Evolutionary conservation across 495 filamentous ascomycete genomes (phyloP).

Genomic region (Lentithecium fluviatile): DNA sequence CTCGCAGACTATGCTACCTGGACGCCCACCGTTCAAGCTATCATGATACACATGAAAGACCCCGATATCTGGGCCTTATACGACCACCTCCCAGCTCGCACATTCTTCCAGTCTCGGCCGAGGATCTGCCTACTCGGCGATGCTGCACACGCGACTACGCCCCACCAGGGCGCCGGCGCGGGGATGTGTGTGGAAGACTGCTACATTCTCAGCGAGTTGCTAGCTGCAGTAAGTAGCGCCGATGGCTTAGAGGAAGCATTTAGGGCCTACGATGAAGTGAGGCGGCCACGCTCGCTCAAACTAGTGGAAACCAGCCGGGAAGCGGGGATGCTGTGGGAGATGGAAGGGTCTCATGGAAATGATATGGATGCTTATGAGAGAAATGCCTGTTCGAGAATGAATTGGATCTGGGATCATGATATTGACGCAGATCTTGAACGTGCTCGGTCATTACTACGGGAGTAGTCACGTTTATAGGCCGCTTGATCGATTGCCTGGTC

Average conservation of each 20-base stretch:
- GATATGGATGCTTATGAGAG: constrained; percentile 40
- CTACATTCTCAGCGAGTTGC: constrained; percentile 55
- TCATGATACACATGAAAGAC: constrained; percentile 47
- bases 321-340: constrained; percentile 37
- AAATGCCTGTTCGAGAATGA: constrained; percentile 51
- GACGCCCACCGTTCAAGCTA: constrained; percentile 49
- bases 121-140: constrained; percentile 63
- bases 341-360: constrained; percentile 31
- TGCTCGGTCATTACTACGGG: constrained; percentile 19
- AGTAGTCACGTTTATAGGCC: not conserved
- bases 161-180: constrained; percentile 67
- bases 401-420: constrained; percentile 63
- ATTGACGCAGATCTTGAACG: constrained; percentile 30
- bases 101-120: constrained; percentile 50
- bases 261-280: constrained; percentile 58
- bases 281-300: constrained; percentile 47
- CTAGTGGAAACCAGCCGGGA: constrained; percentile 37
- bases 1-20: constrained; percentile 54
- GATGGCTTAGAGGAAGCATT: constrained; percentile 54
- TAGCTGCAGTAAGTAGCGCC: constrained; percentile 46
- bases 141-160: constrained; percentile 68
- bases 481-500: no score
- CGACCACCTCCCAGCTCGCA: constrained; percentile 56
- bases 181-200: constrained; percentile 70
- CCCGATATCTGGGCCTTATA: constrained; percentile 57